Evolutionary conservation across 495 filamentous ascomycete species (phyloP), one percentile per base, ranked within the genome.

Genomic region (Penicillium pancosmium): DNA sequence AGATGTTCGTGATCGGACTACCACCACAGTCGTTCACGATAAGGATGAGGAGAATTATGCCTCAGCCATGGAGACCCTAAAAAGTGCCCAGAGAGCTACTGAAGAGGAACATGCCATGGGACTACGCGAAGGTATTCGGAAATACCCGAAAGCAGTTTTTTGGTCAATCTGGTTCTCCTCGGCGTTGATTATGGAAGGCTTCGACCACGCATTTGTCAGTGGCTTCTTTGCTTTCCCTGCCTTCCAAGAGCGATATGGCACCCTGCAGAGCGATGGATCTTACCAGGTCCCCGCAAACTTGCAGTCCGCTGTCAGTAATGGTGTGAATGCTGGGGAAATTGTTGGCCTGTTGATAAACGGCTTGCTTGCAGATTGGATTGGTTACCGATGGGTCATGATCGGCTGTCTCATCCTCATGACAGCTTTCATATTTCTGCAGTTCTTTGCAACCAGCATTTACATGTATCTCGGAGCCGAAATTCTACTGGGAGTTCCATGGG

Each of bases 401-500:
- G 76, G 64, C n/a, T 84, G 80, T 54, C 73, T 89, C 52, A 60
- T 76, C 8, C 63, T 83, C 15, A 73, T 89, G 23, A 78, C 74
- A 23, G 80, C 68, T 9, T 86, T 88, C 69, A 86, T 83, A 18
- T 77, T 84, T 34, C 79, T 91, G 60, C 83, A 87, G 65, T 89
- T 90, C 74, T 88, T 85, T 18, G 87, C 86, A 0, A 78, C 82
- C 27, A 82, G 76, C 64, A 78, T 89, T 9, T 73, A 83, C 31
- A 79, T 82, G 33, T 80, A 91, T 18, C 79, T 88, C 36, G 81
- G 84, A 11, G 87, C 82, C 4, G 86, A 90, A 68, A 86, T 91
- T 53, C 74, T 91, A 1, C 85, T 84, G 52, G 88, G 88, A 56
- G 82, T 91, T 54, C 84, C 86, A 52, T 90, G 86, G 87, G 88